phyloP scores from a whole-genome alignment of 495 filamentous ascomycete species.

The Penicillium simplicissimum region DNA sequence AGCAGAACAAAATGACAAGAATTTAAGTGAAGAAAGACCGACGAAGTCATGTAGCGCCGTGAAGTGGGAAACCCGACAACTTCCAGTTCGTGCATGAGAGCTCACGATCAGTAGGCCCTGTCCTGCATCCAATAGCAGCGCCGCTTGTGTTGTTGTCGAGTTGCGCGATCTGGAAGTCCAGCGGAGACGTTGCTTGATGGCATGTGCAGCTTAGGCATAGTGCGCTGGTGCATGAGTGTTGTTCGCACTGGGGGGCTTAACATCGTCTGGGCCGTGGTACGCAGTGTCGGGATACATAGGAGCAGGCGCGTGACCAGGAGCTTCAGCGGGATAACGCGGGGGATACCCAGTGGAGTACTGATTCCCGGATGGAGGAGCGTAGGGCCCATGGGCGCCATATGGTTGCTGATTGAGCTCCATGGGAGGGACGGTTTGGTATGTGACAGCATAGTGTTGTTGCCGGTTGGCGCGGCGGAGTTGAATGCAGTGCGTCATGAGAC shows the following conservation, averaged over 20 bases:
- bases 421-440: not conserved
- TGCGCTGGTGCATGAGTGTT: not conserved
- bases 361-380: not conserved
- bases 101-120: not conserved
- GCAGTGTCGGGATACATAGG: not conserved
- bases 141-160: not conserved
- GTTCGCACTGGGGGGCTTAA: not conserved
- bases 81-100: not conserved
- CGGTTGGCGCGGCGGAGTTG: not conserved
- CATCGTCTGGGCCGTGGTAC: not conserved
- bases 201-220: not conserved
- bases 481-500: not conserved
- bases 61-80: not conserved
- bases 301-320: not conserved
- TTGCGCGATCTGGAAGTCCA: not conserved
- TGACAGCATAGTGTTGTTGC: not conserved
- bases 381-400: not conserved
- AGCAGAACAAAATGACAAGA: not conserved
- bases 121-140: not conserved
- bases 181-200: not conserved
- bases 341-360: not conserved
- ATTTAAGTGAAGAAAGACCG: not conserved
- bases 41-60: not conserved
- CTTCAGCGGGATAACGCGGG: not conserved
- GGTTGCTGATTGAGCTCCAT: slow-evolving; percentile 1